Evolutionary conservation across 208 protist species (phyloP).

Genomic region (Trypanosoma rangeli): DNA sequence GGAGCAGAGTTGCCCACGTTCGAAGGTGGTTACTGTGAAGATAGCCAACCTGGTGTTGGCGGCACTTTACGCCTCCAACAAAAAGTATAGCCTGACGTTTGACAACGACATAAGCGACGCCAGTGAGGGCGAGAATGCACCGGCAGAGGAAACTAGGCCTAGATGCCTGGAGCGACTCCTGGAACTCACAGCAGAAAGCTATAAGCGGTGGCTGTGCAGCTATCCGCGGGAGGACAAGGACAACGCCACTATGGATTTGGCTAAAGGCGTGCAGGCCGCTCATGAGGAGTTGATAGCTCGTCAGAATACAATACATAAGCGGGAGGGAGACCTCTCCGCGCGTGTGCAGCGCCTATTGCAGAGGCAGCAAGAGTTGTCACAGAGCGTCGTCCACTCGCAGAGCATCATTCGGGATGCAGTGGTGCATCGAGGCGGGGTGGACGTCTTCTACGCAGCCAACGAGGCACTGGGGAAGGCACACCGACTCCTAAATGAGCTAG

Average conservation of each 20-base stretch:
- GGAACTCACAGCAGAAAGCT: constrained; percentile 31
- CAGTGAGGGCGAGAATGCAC: not conserved
- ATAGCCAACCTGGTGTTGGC: constrained; percentile 25
- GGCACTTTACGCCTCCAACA: constrained; percentile 20
- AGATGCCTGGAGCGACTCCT: constrained; percentile 23
- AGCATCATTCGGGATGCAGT: constrained; percentile 64
- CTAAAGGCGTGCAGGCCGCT: constrained; percentile 10
- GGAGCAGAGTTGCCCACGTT: not conserved
- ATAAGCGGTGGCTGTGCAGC: constrained; percentile 35
- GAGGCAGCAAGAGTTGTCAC: constrained; percentile 18
- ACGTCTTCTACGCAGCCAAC: constrained; percentile 56
- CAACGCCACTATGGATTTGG: constrained; percentile 17
- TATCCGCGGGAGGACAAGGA: constrained; percentile 27
- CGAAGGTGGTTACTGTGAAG: constrained; percentile 16
- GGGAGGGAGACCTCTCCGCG: constrained; percentile 30
- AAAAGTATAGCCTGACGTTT: constrained; percentile 20
- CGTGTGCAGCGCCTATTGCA: constrained; percentile 32
- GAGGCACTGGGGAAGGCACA: constrained; percentile 66
- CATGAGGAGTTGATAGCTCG: constrained; percentile 17
- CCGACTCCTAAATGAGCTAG: constrained; percentile 49
- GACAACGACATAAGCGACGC: not conserved
- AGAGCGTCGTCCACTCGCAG: constrained; percentile 28
- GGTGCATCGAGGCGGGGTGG: constrained; percentile 53
- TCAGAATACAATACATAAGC: constrained; percentile 28
- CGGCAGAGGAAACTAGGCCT: not conserved